Evolutionary conservation across 768 basidiomycete genomes (phyloP).

Genomic region (Leucocoprinus sp.): DNA sequence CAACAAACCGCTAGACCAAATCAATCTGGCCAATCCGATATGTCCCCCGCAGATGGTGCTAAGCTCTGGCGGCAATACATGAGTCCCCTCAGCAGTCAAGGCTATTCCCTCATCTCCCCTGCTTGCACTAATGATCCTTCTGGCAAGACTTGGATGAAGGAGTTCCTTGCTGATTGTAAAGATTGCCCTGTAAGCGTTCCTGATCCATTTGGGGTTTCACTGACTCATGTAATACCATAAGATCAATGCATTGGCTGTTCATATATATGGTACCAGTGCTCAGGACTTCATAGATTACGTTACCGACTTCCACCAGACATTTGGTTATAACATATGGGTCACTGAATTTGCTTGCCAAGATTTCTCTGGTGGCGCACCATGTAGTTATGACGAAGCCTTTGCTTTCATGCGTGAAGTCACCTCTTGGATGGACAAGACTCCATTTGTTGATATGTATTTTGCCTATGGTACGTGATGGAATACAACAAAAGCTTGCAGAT

Average conservation of each 20-base stretch:
- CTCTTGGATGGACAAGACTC: slow-evolving; percentile 35
- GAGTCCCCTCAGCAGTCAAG: slow-evolving; percentile 43
- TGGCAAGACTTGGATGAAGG: slow-evolving; percentile 57
- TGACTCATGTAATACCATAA: slow-evolving; percentile 18
- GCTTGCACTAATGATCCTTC: slow-evolving; percentile 53
- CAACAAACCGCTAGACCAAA: slow-evolving; percentile 49
- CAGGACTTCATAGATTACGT: slow-evolving; percentile 47
- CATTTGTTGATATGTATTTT: slow-evolving; percentile 34
- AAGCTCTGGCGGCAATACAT: slow-evolving; percentile 55
- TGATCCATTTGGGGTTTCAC: not conserved
- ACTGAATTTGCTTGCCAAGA: slow-evolving; percentile 72
- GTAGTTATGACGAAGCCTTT: slow-evolving; percentile 30
- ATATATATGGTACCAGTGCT: slow-evolving; percentile 56
- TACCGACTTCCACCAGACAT: slow-evolving; percentile 34
- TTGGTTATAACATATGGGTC: slow-evolving; percentile 40
- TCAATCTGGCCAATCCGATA: slow-evolving; percentile 50
- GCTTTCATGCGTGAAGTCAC: slow-evolving; percentile 39
- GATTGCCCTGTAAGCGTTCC: slow-evolving; percentile 42
- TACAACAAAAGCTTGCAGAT: not conserved
- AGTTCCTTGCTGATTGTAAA: slow-evolving; percentile 46
- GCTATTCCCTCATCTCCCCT: slow-evolving; percentile 56
- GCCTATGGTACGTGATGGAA: slow-evolving; percentile 49
- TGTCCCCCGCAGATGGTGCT: slow-evolving; percentile 42
- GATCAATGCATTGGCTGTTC: slow-evolving; percentile 52
- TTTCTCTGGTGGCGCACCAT: slow-evolving; percentile 42